Percentiles rank a stretch among this genome's conserved stretches.
phyloP scores from a whole-genome alignment of 306 rosid genomes.

The Cucurbita maxima region DNA sequence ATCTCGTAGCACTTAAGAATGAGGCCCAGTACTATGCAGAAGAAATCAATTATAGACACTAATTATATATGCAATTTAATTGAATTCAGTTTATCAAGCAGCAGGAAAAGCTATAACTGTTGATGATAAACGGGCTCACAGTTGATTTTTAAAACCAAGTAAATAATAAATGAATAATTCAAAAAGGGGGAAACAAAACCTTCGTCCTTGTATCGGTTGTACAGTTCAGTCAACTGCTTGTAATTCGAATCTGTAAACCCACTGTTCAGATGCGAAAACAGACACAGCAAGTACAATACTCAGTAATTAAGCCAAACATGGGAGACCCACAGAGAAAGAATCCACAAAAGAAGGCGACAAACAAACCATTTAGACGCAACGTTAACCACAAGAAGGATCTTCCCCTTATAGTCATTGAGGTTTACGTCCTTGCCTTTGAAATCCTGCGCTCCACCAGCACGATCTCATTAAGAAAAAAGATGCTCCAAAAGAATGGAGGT shows the following conservation, averaged over 20 bases:
- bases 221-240: conserved; percentile 66
- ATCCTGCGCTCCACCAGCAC: conserved; percentile 34
- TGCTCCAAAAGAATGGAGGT: not conserved
- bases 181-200: conserved; percentile 21
- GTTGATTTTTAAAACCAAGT: no score
- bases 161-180: not conserved
- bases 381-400: conserved; percentile 72
- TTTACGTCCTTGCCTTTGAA: conserved; percentile 53
- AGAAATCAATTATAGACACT: no score
- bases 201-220: conserved; percentile 41
- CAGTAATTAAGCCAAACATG: not conserved
- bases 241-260: conserved; percentile 65
- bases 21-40: no score
- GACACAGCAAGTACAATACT: not conserved
- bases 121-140: not conserved
- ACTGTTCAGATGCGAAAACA: conserved; percentile 22
- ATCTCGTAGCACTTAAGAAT: no score
- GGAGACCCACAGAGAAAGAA: not conserved
- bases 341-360: not conserved
- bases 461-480: not conserved
- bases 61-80: no score
- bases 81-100: not conserved
- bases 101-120: not conserved
- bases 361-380: conserved; percentile 92
- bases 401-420: conserved; percentile 54